These are phyloP conservation scores for Huntiella savannae DNA, from an alignment of 2,329 filamentous ascomycete species.

Conservation along the genomic window DNA sequence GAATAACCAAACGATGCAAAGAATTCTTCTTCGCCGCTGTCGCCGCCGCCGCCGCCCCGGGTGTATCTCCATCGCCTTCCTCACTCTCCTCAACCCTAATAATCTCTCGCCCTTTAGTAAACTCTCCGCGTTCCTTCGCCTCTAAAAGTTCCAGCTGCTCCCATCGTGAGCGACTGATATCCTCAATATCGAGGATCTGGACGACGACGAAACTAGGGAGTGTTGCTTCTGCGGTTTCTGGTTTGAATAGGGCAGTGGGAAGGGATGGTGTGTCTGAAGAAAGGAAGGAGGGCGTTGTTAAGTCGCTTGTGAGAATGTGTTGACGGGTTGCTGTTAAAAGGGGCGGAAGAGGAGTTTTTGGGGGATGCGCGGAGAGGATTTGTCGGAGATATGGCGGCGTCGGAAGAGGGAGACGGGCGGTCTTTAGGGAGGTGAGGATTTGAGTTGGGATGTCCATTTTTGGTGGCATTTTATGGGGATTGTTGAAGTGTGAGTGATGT, in stretches of 20 bases:
- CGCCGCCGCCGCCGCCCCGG: slow-evolving; percentile 11
- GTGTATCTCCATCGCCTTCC: slow-evolving; percentile 14
- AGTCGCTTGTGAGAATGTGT: slow-evolving; percentile 60
- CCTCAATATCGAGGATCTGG: slow-evolving; percentile 73
- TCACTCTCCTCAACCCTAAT: slow-evolving; percentile 37
- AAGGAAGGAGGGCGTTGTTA: slow-evolving; percentile 40
- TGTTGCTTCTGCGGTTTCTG: slow-evolving; percentile 31
- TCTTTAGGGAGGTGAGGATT: slow-evolving; percentile 29
- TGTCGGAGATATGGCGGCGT: slow-evolving; percentile 41
- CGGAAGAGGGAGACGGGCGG: slow-evolving; percentile 34
- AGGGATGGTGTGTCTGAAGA: slow-evolving; percentile 18
- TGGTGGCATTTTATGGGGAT: neutral
- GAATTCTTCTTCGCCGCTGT: slow-evolving; percentile 22
- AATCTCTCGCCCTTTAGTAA: slow-evolving; percentile 59
- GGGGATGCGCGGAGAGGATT: slow-evolving; percentile 36
- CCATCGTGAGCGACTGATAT: slow-evolving; percentile 64
- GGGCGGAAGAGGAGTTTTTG: slow-evolving; percentile 41
- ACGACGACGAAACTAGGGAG: slow-evolving; percentile 48
- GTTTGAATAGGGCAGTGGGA: slow-evolving; percentile 23
- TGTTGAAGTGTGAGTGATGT: neutral
- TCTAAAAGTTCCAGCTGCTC: slow-evolving; percentile 73
- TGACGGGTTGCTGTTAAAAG: slow-evolving; percentile 64
- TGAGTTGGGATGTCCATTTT: slow-evolving; percentile 25
- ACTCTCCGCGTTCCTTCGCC: slow-evolving; percentile 52
- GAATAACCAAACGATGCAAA: slow-evolving; percentile 63